Evolutionary conservation across 345 rosid genomes (phyloP), one percentile per base, ranked within the genome.

Genomic region (Citrus glauca): DNA sequence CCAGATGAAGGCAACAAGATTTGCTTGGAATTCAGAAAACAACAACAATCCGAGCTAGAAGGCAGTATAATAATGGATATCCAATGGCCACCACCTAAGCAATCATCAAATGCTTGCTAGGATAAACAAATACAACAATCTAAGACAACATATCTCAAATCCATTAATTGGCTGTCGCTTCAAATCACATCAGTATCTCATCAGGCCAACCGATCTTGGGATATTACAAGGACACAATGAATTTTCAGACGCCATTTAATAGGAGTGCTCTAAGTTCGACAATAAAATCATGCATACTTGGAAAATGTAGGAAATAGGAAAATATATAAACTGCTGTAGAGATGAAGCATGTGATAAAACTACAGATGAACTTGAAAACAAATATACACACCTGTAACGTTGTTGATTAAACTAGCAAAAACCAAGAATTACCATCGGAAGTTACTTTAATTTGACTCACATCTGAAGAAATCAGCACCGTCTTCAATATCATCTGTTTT

Each of bases 401-500:
- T 73, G 33, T 16, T 27, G 6, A 42, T 40, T 22, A 56, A 27
- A n/a, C 32, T 33, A 60, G 35, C 66, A 65, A 35, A 35, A 4
- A 28, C 71, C n/a, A 30, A 59, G 67, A 79, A n/a, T 67, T n/a
- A 24, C 35, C 71, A 42, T 7, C 16, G 2, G 19, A 22, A 72
- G 74, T 64, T n/a, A 30, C 13, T n/a, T 72, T 55, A 77, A 70
- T 72, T 73, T 10, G 69, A 69, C 30, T 66, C 48, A 69, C 48
- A 66, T 70, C 77, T 61, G 88, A 95, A 92, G 81, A 85, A 88
- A 85, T 92, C 97, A 42, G 99, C 98, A 82, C 99, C 99, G 19
- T 88, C 87, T 76, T 94, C 99, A 8, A 96, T 89, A 60, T 89
- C 96, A 83, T 92, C 97, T 22, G 98, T 91, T 87, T 83, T 92